These are phyloP conservation scores for Hypoxylon cercidicola DNA, from an alignment of 495 filamentous ascomycete species.

Conservation along the genomic window DNA sequence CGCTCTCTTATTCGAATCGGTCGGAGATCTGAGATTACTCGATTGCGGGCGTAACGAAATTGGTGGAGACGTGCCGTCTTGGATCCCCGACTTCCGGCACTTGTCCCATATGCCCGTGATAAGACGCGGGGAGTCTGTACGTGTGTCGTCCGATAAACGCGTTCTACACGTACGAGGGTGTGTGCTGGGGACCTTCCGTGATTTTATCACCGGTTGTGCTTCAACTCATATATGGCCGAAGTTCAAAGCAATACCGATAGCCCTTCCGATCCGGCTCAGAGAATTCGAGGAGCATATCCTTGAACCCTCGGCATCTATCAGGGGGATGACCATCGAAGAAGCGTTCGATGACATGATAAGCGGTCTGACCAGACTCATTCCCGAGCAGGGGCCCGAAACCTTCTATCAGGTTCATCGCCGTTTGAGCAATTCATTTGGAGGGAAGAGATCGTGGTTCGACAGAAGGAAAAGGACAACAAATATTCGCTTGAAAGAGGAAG, in stretches of 20 bases:
- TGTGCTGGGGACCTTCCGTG: slow-evolving; percentile 14
- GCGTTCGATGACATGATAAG: slow-evolving; percentile 3
- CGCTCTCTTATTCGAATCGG: slow-evolving; percentile 18
- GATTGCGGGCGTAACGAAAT: slow-evolving; percentile 5
- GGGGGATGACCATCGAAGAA: slow-evolving; percentile 22
- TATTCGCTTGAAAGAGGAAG: slow-evolving; percentile 8
- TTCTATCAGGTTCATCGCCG: slow-evolving; percentile 21
- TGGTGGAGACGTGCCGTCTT: slow-evolving; percentile 25
- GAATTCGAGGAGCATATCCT: slow-evolving; percentile 28
- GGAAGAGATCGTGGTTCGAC: slow-evolving; percentile 4
- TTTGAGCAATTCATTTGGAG: background rate
- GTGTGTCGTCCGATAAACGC: slow-evolving; percentile 20
- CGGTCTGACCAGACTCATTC: background rate
- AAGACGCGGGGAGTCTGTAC: background rate
- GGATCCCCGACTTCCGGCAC: slow-evolving; percentile 34
- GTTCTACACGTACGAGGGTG: slow-evolving; percentile 17
- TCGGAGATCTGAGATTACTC: slow-evolving; percentile 14
- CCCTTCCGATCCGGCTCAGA: background rate
- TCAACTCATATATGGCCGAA: background rate
- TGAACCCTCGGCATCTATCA: slow-evolving; percentile 11
- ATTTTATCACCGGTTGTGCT: background rate
- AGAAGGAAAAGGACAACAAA: slow-evolving; percentile 7
- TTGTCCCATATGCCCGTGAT: background rate
- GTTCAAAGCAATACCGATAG: slow-evolving; percentile 6
- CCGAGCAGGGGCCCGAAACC: background rate